Conservation (phyloP, 2,329 filamentous ascomycete species). For the Metarhizium robertsii region DNA sequence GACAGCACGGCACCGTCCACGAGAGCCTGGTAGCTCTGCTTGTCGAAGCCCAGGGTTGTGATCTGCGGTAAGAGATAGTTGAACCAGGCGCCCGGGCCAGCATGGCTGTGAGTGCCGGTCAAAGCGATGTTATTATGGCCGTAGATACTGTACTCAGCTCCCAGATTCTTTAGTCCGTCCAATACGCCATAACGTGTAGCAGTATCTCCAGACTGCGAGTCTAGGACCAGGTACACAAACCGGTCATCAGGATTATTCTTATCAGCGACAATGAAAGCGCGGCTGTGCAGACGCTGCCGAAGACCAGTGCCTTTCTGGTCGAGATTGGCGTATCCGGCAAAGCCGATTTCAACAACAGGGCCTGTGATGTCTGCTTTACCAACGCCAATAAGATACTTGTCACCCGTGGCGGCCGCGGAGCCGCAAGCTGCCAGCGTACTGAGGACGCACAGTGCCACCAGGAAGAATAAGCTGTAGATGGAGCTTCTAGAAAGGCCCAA, state of each 20-base stretch:
- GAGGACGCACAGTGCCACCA: neutral
- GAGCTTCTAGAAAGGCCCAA: neutral
- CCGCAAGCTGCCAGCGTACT: neutral
- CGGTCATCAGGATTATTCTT: slow-evolving; percentile 56
- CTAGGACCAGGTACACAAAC: slow-evolving; percentile 80
- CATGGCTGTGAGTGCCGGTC: slow-evolving; percentile 88
- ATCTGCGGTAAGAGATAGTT: slow-evolving; percentile 93
- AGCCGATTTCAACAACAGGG: slow-evolving; percentile 80
- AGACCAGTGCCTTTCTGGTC: slow-evolving; percentile 75
- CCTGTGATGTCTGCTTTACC: slow-evolving; percentile 54
- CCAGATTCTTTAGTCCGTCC: slow-evolving; percentile 59
- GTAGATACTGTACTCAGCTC: slow-evolving; percentile 65
- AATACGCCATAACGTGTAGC: slow-evolving; percentile 83
- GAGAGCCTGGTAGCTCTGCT: slow-evolving; percentile 80
- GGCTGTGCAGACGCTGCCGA: slow-evolving; percentile 78
- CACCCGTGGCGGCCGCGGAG: slow-evolving; percentile 9
- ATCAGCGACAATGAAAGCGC: slow-evolving; percentile 79
- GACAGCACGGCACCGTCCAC: slow-evolving; percentile 78
- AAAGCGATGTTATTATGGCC: slow-evolving; percentile 75
- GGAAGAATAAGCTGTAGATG: slow-evolving; percentile 6
- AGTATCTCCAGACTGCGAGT: slow-evolving; percentile 81
- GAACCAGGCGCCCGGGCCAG: slow-evolving; percentile 84
- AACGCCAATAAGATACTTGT: slow-evolving; percentile 42
- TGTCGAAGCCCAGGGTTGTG: slow-evolving; percentile 76
- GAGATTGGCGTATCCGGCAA: slow-evolving; percentile 88